A percentile compares a stretch with the other conserved stretches of the same genome.
These are phyloP conservation scores for Cylindrodendrum hubeiense DNA, from an alignment of 2,329 filamentous ascomycete genomes.

Conservation along the genomic window DNA sequence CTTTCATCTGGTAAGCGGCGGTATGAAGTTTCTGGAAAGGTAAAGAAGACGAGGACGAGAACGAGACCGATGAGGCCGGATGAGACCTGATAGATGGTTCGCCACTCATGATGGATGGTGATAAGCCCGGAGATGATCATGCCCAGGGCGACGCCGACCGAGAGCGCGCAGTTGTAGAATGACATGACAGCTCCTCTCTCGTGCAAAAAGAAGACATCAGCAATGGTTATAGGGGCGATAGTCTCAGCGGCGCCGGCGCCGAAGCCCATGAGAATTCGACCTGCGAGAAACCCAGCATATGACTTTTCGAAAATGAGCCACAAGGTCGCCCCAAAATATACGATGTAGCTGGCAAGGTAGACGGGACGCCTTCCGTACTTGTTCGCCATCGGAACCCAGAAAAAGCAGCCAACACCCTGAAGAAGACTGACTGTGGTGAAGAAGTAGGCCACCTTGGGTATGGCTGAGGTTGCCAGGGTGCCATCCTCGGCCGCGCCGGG, in stretches of 20 bases:
- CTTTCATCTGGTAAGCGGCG: constrained; percentile 43
- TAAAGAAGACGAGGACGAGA: constrained; percentile 62
- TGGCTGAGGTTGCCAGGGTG: constrained; percentile 46
- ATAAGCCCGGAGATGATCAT: constrained; percentile 61
- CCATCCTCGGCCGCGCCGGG: constrained; percentile 47
- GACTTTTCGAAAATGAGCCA: constrained; percentile 58
- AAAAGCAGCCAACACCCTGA: constrained; percentile 51
- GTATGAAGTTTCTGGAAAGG: constrained; percentile 68
- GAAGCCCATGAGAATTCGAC: constrained; percentile 65
- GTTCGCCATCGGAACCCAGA: constrained; percentile 60
- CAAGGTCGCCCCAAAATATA: constrained; percentile 56
- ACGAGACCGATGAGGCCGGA: constrained; percentile 62
- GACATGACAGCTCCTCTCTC: constrained; percentile 66
- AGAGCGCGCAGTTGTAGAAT: constrained; percentile 56
- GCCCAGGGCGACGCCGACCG: constrained; percentile 57
- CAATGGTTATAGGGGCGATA: constrained; percentile 63
- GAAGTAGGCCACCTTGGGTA: constrained; percentile 63
- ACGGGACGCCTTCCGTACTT: constrained; percentile 59
- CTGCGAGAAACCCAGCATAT: constrained; percentile 57
- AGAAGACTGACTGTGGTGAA: constrained; percentile 64
- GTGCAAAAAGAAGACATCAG: constrained; percentile 69
- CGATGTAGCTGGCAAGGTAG: constrained; percentile 57
- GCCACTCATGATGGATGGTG: constrained; percentile 61
- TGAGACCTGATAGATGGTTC: constrained; percentile 64
- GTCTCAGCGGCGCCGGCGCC: constrained; percentile 66